Base-by-base conservation (phyloP, 805 yeast species). In the Metschnikowia cubensis region DNA sequence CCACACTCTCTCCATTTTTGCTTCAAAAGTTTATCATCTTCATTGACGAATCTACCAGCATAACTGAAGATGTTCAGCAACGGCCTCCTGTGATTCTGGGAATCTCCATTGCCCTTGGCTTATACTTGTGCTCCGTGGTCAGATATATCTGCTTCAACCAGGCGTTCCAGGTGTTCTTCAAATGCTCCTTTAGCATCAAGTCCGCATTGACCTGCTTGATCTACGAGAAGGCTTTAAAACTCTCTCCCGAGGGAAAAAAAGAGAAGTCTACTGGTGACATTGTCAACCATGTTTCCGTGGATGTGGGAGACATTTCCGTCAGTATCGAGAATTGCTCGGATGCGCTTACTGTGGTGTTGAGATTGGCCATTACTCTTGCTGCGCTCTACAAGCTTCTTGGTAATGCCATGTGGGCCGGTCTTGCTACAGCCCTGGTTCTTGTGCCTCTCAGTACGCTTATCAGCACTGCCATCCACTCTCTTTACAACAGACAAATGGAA, bases 91-190 rank as follows among this genome's bases (percentile, higher is more conserved):
- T 55, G 51, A 84, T 92, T 65, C 61, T 81, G 67, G 91, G 90
- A 44, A 74, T 94, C 42, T 97, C 92, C 67, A 75, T 88, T 62
- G 83, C 90, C 53, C 85, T 84, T 67, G 95, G 96, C 64, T 91
- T 71, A 48, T 70, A 64, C 51, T 35, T 59, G n/a, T 54, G 62
- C 22, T 52, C 70, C 4, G 59, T 65, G 31, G 31, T 50, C 35
- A 53, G 59, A 34, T 59, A 55, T 49, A 47, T 58, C 34, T 47
- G 55, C 15, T 59, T 56, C 54, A 62, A 60, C 53, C 60, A 59
- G 45, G 52, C 50, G 53, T 47, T 51, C 45, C 46, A 57, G 44
- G 39, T 48, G 14, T 57, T 59, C 45, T 52, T 56, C 48, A 18
- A 43, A 32, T 49, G 54, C 36, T 76, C 54, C 6, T 50, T 50